phyloP scores from a whole-genome alignment of 116 monocot species.

The Papilionanthe hybrid region DNA sequence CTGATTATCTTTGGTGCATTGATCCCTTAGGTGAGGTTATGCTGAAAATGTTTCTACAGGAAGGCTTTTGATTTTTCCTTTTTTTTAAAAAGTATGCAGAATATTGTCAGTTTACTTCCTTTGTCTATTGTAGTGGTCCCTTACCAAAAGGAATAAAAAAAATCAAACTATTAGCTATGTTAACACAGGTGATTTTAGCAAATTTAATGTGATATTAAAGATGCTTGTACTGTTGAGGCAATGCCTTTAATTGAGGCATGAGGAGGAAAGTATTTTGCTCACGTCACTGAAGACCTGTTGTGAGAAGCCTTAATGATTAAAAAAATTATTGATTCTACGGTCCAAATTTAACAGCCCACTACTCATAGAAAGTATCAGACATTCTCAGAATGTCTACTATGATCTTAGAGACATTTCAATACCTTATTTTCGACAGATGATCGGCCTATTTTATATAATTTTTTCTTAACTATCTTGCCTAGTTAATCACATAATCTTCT shows the following conservation, averaged over 20 bases:
- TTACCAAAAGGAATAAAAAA: neutral
- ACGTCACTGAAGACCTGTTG: too few relatives aligned
- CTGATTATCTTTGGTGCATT: conserved; percentile 99
- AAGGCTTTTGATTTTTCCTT: neutral
- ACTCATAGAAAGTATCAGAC: too few relatives aligned
- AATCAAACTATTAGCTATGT: neutral
- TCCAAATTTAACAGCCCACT: too few relatives aligned
- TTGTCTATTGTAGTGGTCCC: neutral
- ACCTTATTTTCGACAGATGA: too few relatives aligned
- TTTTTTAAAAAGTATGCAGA: neutral
- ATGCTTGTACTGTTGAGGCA: neutral
- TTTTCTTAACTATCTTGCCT: too few relatives aligned
- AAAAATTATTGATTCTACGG: too few relatives aligned
- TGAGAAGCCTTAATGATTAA: too few relatives aligned
- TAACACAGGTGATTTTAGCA: neutral
- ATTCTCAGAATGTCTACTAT: too few relatives aligned
- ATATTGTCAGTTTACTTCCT: neutral
- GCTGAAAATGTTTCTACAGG: neutral
- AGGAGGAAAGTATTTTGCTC: too few relatives aligned
- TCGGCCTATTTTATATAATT: too few relatives aligned
- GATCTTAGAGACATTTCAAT: too few relatives aligned
- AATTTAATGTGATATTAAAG: neutral
- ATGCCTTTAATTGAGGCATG: neutral
- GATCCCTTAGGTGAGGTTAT: conserved; percentile 80
- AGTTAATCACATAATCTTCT: too few relatives aligned